Conservation (phyloP, 352 stramenopile species). For the Phytophthora hybrid region DNA sequence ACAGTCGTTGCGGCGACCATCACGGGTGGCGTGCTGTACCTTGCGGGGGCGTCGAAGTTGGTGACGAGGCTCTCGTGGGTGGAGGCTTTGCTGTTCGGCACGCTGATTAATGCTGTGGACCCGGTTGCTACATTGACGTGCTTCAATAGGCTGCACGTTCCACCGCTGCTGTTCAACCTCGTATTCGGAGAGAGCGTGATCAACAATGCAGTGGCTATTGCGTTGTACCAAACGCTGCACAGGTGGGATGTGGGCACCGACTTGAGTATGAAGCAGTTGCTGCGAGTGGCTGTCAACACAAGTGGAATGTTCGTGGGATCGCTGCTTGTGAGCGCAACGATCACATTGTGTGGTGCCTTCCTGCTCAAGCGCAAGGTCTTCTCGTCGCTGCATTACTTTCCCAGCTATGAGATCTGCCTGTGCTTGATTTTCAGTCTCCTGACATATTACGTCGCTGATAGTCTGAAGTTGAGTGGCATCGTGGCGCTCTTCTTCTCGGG, state of each 20-base stretch:
- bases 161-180: conserved; percentile 94
- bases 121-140: conserved; percentile 94
- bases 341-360: conserved; percentile 80
- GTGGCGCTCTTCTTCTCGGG: conserved; percentile 95
- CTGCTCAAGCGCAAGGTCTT: conserved; percentile 83
- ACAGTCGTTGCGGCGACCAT: conserved; percentile 81
- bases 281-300: conserved; percentile 70
- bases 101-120: conserved; percentile 94
- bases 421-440: conserved; percentile 88
- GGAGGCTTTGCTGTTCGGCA: conserved; percentile 93
- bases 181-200: conserved; percentile 96
- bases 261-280: conserved; percentile 68
- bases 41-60: conserved; percentile 63
- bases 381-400: conserved; percentile 77
- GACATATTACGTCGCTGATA: conserved; percentile 85
- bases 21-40: conserved; percentile 76
- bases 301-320: conserved; percentile 81
- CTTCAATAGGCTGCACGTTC: conserved; percentile 91
- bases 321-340: conserved; percentile 71
- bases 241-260: conserved; percentile 88
- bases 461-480: conserved; percentile 90
- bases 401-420: conserved; percentile 87
- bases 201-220: conserved; percentile 95
- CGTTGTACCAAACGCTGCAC: conserved; percentile 93
- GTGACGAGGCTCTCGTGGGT: conserved; percentile 88